Percentiles rank a stretch among this genome's conserved stretches.
phyloP scores from a whole-genome alignment of 768 basidiomycete genomes.

The Serendipita sp. region DNA sequence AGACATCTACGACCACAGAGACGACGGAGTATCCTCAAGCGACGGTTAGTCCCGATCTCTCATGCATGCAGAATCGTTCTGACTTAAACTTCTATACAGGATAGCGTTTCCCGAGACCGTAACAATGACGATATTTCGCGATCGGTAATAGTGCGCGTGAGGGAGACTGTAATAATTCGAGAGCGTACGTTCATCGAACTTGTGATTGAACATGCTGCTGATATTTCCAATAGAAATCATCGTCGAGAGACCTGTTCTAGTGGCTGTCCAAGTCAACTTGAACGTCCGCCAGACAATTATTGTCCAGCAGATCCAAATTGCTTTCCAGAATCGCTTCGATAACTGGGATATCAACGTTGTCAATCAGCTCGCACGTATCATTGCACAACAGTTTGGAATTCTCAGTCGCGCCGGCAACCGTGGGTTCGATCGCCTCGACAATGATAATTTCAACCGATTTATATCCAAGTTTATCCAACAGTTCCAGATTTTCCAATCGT shows the following conservation, averaged over 20 bases:
- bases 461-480: neutral
- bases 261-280: constrained; percentile 1
- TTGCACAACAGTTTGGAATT: neutral
- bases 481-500: constrained; percentile 2
- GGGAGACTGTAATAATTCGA: neutral
- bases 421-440: neutral
- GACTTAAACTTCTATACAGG: neutral
- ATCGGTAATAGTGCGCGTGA: neutral
- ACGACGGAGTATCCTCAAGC: neutral
- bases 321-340: neutral
- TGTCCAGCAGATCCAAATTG: neutral
- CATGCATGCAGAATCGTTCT: neutral
- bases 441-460: neutral
- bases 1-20: neutral
- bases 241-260: neutral
- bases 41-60: neutral
- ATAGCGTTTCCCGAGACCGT: neutral
- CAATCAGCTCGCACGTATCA: neutral
- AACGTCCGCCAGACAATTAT: neutral
- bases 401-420: neutral
- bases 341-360: neutral
- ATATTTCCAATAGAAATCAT: neutral
- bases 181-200: neutral
- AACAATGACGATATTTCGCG: neutral
- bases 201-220: neutral